Conservation (phyloP, 306 rosid species). For the Cucurbita ficifolia region DNA sequence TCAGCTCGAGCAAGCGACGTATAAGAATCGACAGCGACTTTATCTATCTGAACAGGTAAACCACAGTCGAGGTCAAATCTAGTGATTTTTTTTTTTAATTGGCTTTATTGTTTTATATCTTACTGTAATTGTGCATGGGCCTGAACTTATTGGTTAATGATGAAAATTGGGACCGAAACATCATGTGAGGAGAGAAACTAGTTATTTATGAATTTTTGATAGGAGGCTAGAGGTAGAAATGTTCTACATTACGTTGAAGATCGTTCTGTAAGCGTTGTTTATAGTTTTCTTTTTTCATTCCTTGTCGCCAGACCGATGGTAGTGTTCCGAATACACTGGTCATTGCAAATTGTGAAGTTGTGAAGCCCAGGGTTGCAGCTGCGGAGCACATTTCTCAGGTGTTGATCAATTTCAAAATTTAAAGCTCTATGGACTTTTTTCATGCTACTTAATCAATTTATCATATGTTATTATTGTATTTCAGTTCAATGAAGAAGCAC, state of each 20-base stretch:
- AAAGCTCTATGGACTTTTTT: not conserved
- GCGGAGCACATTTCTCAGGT: constrained; percentile 99
- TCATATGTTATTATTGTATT: not conserved
- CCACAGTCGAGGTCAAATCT: not conserved
- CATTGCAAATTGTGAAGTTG: constrained; percentile 96
- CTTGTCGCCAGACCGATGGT: constrained; percentile 69
- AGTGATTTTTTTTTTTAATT: not conserved
- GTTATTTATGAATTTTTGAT: not conserved
- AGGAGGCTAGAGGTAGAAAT: not conserved
- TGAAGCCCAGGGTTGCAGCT: constrained; percentile 96
- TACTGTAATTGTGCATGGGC: not conserved
- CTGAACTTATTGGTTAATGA: not conserved
- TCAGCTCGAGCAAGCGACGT: constrained; percentile 52
- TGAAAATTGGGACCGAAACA: not conserved
- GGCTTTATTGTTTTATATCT: not conserved
- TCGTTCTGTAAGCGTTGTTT: not conserved
- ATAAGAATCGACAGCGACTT: constrained; percentile 85
- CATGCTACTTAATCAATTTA: not conserved
- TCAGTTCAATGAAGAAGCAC: constrained; percentile 97
- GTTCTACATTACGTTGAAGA: not conserved
- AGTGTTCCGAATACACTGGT: constrained; percentile 97
- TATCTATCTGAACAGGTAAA: constrained; percentile 78
- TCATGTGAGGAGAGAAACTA: not conserved
- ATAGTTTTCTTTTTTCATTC: not conserved
- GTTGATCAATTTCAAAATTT: not conserved